Percentiles rank a stretch among this genome's conserved stretches.
Evolutionary conservation across 2,329 filamentous ascomycete species (phyloP).

Genomic region (Plenodomus biglobosus): DNA sequence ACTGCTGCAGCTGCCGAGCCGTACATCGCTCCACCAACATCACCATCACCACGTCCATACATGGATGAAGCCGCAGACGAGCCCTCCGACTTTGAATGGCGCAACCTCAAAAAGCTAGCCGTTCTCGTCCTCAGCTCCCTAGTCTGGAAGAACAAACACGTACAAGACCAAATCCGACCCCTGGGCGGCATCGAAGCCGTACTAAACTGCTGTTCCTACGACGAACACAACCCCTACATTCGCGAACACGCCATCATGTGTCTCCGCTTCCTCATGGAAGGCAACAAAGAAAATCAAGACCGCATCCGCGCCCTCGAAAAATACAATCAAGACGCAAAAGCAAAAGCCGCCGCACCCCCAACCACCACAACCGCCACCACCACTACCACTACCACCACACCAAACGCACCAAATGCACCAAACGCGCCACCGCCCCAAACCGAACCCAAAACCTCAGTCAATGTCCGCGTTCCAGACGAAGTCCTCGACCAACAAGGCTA

Average conservation of each 20-base stretch:
- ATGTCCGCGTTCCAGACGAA: conserved; percentile 48
- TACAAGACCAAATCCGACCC: conserved; percentile 84
- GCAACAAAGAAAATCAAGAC: conserved; percentile 70
- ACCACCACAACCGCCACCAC: conserved; percentile 3
- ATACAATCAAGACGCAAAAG: conserved; percentile 24
- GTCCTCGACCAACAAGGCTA: conserved; percentile 54
- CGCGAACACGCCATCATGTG: conserved; percentile 72
- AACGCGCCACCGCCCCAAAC: too few species aligned
- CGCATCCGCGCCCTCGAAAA: conserved; percentile 65
- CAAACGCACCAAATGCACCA: too few species aligned
- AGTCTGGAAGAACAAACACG: conserved; percentile 80
- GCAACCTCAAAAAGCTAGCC: conserved; percentile 88
- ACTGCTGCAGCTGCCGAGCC: conserved; percentile 49
- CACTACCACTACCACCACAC: too few species aligned
- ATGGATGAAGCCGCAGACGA: conserved; percentile 56
- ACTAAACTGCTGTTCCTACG: conserved; percentile 85
- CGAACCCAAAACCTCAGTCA: conserved; percentile 23
- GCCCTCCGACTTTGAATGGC: conserved; percentile 69
- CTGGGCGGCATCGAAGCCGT: conserved; percentile 85
- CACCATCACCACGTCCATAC: conserved; percentile 48
- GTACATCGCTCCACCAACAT: conserved; percentile 43
- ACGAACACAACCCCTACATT: conserved; percentile 91
- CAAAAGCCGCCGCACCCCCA: conserved; percentile 14
- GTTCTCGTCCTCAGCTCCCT: conserved; percentile 87
- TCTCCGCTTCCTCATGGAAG: conserved; percentile 62